phyloP scores from a whole-genome alignment of 1,284 basidiomycete species.

The Trichosporon sp. region DNA sequence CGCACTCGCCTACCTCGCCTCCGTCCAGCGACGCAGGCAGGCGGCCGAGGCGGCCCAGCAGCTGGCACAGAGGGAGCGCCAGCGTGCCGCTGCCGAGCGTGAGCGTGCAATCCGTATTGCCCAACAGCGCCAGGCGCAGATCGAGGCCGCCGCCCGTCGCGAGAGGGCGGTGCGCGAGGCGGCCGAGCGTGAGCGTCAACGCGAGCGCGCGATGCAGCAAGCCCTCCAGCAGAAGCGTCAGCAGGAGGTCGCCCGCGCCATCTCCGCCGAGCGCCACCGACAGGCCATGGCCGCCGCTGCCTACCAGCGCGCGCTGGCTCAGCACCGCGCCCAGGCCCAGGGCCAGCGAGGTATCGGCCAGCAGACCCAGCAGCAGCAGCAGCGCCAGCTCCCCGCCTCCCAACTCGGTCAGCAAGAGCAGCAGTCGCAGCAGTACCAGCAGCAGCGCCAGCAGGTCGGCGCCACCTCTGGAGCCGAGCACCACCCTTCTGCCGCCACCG shows the following conservation, averaged over 20 bases:
- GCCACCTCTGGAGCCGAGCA: not conserved
- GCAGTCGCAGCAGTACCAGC: constrained; percentile 18
- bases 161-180: constrained; percentile 29
- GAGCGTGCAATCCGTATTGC: constrained; percentile 31
- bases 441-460: not conserved
- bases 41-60: constrained; percentile 39
- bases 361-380: constrained; percentile 24
- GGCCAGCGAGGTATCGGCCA: not conserved
- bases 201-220: constrained; percentile 29
- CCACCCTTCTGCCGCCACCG: constrained; percentile 1
- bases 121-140: constrained; percentile 28
- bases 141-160: constrained; percentile 27
- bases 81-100: constrained; percentile 26
- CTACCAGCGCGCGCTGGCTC: constrained; percentile 23
- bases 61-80: constrained; percentile 34
- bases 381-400: constrained; percentile 1
- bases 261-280: constrained; percentile 27
- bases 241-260: constrained; percentile 24
- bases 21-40: constrained; percentile 47
- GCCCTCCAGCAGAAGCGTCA: constrained; percentile 25
- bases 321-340: constrained; percentile 21
- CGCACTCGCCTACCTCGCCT: constrained; percentile 48
- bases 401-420: not conserved
- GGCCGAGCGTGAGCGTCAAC: constrained; percentile 30
- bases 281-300: constrained; percentile 34